Conservation (phyloP, 2,329 filamentous ascomycete species). For the Aspergillus caelatus region DNA sequence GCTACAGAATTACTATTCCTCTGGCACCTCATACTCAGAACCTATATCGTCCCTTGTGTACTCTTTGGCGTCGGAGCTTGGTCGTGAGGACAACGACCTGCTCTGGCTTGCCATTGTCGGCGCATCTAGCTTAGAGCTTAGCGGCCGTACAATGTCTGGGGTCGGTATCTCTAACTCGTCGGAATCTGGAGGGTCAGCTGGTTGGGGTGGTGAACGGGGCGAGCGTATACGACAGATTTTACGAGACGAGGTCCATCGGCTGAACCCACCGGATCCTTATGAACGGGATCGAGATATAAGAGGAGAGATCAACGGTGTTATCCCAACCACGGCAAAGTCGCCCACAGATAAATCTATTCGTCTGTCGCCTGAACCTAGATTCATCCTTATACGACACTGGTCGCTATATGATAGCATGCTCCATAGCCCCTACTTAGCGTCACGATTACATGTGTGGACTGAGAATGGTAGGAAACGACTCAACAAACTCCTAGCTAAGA, state of each 20-base stretch:
- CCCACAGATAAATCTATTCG: slow-evolving; percentile 91
- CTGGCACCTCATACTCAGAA: slow-evolving; percentile 89
- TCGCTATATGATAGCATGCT: slow-evolving; percentile 98
- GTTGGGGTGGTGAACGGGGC: slow-evolving; percentile 81
- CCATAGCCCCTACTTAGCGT: slow-evolving; percentile 92
- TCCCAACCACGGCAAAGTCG: slow-evolving; percentile 83
- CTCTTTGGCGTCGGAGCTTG: slow-evolving; percentile 89
- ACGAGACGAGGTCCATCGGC: slow-evolving; percentile 87
- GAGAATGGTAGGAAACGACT: slow-evolving; percentile 84
- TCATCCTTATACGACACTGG: slow-evolving; percentile 93
- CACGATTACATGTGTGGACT: slow-evolving; percentile 90
- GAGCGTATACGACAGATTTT: slow-evolving; percentile 83
- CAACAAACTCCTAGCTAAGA: slow-evolving; percentile 94
- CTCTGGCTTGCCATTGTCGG: slow-evolving; percentile 95
- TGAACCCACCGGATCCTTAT: slow-evolving; percentile 75
- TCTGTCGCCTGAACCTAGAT: slow-evolving; percentile 88
- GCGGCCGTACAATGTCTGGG: slow-evolving; percentile 81
- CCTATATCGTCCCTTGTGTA: slow-evolving; percentile 94
- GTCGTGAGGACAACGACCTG: slow-evolving; percentile 93
- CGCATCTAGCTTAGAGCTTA: slow-evolving; percentile 89
- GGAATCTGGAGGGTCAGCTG: slow-evolving; percentile 58
- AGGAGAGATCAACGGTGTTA: slow-evolving; percentile 74
- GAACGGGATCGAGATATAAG: slow-evolving; percentile 63
- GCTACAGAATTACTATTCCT: slow-evolving; percentile 79
- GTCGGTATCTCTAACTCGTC: slow-evolving; percentile 65